A percentile compares a stretch with the other conserved stretches of the same genome.
Evolutionary conservation across 1,139 yeast species (phyloP).

Genomic region (Suhomyces coccinellae): DNA sequence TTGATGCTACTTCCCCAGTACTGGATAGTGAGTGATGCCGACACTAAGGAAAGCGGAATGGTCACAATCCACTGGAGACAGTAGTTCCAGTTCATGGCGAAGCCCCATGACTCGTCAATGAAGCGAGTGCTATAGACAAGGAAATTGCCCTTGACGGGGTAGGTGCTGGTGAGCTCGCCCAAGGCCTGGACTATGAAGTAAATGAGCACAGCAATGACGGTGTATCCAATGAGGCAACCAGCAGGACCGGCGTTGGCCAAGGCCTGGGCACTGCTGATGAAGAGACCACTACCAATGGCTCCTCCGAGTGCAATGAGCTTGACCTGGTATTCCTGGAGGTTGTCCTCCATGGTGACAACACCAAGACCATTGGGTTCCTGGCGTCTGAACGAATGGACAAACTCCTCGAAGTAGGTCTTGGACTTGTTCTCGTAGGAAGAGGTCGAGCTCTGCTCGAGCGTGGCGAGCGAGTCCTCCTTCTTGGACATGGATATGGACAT

Average conservation of each 20-base stretch:
- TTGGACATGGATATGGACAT: neutral
- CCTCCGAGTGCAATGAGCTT: conserved; percentile 43
- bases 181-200: conserved; percentile 25
- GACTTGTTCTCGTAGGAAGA: neutral
- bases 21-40: conserved; percentile 24
- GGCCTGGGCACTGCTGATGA: conserved; percentile 30
- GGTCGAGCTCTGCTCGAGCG: conserved; percentile 1
- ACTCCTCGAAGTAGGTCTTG: conserved; percentile 2
- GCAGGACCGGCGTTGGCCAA: conserved; percentile 24
- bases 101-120: conserved; percentile 27
- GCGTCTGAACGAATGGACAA: conserved; percentile 12
- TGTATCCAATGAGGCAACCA: conserved; percentile 25
- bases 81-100: conserved; percentile 28
- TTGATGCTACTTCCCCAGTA: conserved; percentile 23
- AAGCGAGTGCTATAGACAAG: conserved; percentile 24
- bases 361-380: conserved; percentile 6
- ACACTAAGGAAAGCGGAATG: conserved; percentile 25
- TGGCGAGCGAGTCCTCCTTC: conserved; percentile 2
- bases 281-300: conserved; percentile 44
- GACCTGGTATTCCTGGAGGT: conserved; percentile 17
- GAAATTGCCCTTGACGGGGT: conserved; percentile 25
- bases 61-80: conserved; percentile 27
- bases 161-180: conserved; percentile 22
- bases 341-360: conserved; percentile 15
- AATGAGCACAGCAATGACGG: conserved; percentile 21